phyloP scores from a whole-genome alignment of 164 flowering plant species.

The Echeveria elegans region DNA sequence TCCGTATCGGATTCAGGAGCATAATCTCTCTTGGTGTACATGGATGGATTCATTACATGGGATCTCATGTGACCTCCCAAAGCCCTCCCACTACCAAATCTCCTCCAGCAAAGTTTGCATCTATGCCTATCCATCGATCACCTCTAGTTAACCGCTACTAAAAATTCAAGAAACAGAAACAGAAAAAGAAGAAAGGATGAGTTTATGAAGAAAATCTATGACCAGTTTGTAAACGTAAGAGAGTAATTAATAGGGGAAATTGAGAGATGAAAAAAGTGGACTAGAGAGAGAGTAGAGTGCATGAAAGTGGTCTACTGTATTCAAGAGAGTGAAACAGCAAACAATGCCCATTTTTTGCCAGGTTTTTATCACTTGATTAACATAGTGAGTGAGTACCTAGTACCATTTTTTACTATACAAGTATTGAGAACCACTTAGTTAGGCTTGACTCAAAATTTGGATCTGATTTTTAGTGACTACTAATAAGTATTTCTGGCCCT shows the following conservation, averaged over 20 bases:
- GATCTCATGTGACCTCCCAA: conserved; percentile 75
- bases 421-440: not conserved
- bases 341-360: not conserved
- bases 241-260: not conserved
- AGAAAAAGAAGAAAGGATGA: not conserved
- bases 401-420: not conserved
- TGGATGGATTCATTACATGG: conserved; percentile 34
- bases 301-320: not conserved
- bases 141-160: not conserved
- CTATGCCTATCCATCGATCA: conserved; percentile 44
- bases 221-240: not conserved
- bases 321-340: not conserved
- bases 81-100: conserved; percentile 47
- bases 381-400: not conserved
- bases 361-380: too few species aligned
- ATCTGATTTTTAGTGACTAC: not conserved
- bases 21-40: conserved; percentile 9
- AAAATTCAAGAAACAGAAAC: not conserved
- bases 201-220: not conserved
- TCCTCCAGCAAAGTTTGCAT: conserved; percentile 43
- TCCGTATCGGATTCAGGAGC: conserved; percentile 14
- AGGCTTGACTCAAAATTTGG: not conserved
- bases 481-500: not conserved
- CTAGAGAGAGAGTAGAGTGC: not conserved
- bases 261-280: not conserved